phyloP scores from a whole-genome alignment of 176 grass and related monocot species.

The Alopecurus myosuroides region DNA sequence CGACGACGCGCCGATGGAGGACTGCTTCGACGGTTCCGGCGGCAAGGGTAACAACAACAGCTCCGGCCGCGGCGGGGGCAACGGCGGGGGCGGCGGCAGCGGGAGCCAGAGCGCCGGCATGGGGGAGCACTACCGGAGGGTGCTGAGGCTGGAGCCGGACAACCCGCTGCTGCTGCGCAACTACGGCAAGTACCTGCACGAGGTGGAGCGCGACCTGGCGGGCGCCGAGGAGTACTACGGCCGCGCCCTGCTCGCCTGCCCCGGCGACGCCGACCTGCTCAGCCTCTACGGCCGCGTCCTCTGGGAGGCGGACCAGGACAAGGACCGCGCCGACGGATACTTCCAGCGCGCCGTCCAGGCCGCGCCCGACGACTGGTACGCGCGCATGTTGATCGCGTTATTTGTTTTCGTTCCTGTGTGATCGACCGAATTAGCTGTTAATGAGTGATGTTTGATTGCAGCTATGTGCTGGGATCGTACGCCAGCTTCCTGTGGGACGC shows the following conservation, averaged over 20 bases:
- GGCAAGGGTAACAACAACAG: conserved; percentile 24
- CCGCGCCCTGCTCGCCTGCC: conserved; percentile 55
- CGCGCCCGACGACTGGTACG: conserved; percentile 76
- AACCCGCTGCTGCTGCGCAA: conserved; percentile 78
- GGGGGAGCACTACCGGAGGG: conserved; percentile 56
- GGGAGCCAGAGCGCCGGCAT: conserved; percentile 42
- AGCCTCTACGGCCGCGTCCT: conserved; percentile 73
- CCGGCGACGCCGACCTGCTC: conserved; percentile 70
- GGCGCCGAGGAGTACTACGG: conserved; percentile 77
- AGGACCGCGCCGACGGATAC: conserved; percentile 57
- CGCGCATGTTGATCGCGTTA: background rate
- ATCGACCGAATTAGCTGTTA: background rate
- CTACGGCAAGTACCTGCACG: conserved; percentile 83
- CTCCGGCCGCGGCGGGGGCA: conserved; percentile 16
- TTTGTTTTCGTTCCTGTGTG: background rate
- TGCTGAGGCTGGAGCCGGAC: conserved; percentile 58
- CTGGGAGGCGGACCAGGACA: conserved; percentile 62
- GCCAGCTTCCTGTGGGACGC: conserved; percentile 84
- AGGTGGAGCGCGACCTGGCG: conserved; percentile 64
- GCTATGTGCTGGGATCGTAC: conserved; percentile 70
- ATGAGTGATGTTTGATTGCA: conserved; percentile 1
- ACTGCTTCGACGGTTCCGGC: conserved; percentile 26
- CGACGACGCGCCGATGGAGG: conserved; percentile 19
- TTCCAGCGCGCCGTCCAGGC: conserved; percentile 71
- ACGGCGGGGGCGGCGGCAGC: conserved; percentile 15